Base-by-base conservation (phyloP, 495 filamentous ascomycete species). In the Symbiotaphrina buchneri region DNA sequence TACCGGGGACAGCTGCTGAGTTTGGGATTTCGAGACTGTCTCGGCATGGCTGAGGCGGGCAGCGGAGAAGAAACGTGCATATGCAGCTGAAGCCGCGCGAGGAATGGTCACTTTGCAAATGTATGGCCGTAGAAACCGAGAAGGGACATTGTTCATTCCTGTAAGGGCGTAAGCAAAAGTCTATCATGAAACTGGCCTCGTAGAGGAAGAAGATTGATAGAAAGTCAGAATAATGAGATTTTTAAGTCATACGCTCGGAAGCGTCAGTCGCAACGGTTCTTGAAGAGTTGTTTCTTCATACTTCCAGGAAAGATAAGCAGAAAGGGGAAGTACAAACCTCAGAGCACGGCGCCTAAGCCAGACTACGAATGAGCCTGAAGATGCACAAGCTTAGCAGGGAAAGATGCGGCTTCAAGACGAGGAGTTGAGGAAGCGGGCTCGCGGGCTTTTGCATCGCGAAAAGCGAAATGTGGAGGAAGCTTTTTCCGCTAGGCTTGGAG, bases 261-360 rank as follows among this genome's bases (percentile, higher is more conserved):
- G 63, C 63, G 68, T 87, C 79, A 84, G 70, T 76, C 77, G 83
- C 84, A 91, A 81, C 82, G 83, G 82, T 93, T 92, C 83, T 71
- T 56, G 43, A 53, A 48, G 41, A 40, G 43, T 45, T 50, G 53
- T 47, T 47, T 71, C 65, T 62, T 70, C 65, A 57, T 54, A 31
- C 43, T 35, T 41, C 36, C 40, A 21, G 27, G 32, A 23, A 36
- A 32, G 32, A 21, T 6, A 39, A 23, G 28, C 32, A 31, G 32
- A 36, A 17, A 23, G 18, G 43, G 33, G 47, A 20, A 40, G 40
- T 38, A 46, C 43, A 45, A 48, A 35, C 32, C 32, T 35, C 14
- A 19, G 18, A 10, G 15, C 6, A 18, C 30, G 19, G 16, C n/a
- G 24, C 1, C 24, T 13, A 26, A 26, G 24, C n/a, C 24, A 26